Evolutionary conservation across 2,329 filamentous ascomycete genomes (phyloP).

Genomic region (Cercospora zeae-maydis): DNA sequence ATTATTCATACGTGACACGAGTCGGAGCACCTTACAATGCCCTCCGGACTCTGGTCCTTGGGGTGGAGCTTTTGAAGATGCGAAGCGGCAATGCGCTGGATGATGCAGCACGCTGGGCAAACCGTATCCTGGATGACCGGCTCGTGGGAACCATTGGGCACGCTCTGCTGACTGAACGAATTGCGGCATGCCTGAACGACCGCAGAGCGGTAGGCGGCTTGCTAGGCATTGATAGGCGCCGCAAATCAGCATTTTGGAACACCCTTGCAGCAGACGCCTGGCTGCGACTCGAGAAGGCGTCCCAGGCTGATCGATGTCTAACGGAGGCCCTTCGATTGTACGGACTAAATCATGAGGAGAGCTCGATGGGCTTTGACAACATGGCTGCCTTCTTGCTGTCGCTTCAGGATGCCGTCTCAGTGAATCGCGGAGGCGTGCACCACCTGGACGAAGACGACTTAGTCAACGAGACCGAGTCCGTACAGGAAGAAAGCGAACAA

Average conservation of each 20-base stretch:
- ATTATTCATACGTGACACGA: conserved; percentile 87
- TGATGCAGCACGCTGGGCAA: conserved; percentile 82
- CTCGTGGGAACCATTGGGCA: conserved; percentile 73
- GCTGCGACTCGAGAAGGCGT: conserved; percentile 70
- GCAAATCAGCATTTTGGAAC: conserved; percentile 89
- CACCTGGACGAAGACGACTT: conserved; percentile 37
- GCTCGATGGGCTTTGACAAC: conserved; percentile 44
- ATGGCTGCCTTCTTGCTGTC: conserved; percentile 64
- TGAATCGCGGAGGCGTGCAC: conserved; percentile 34
- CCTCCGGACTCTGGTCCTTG: conserved; percentile 70
- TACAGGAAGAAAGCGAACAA: conserved; percentile 38
- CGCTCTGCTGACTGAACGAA: conserved; percentile 78
- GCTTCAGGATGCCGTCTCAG: conserved; percentile 60
- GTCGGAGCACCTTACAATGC: conserved; percentile 77
- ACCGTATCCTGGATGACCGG: conserved; percentile 72
- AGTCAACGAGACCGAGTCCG: conserved; percentile 32
- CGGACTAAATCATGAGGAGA: conserved; percentile 13
- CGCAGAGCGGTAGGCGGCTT: conserved; percentile 63
- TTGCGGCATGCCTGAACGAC: conserved; percentile 77
- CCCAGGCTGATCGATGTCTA: conserved; percentile 74
- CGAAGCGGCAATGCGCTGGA: conserved; percentile 77
- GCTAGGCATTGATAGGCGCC: conserved; percentile 65
- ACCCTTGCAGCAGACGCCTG: conserved; percentile 79
- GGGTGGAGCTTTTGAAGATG: conserved; percentile 76
- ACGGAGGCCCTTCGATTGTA: conserved; percentile 62